These are phyloP conservation scores for Acacia pycnantha DNA, from an alignment of 331 rosid species.

Conservation along the genomic window DNA sequence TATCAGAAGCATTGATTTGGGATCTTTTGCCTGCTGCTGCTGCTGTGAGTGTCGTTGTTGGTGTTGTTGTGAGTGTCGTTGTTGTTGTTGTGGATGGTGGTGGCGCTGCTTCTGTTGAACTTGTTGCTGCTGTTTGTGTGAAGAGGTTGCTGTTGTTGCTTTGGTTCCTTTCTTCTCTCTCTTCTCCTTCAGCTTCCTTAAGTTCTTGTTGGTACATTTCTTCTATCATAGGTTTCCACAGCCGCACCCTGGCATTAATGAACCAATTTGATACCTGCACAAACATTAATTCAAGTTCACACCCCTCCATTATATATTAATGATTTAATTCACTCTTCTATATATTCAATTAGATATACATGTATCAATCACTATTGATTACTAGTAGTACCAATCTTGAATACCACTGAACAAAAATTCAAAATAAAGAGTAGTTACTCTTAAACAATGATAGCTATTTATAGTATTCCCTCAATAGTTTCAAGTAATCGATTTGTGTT, in stretches of 20 bases:
- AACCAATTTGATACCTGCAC: constrained; percentile 96
- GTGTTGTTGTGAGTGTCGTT: constrained; percentile 4
- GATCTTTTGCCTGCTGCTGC: constrained; percentile 49
- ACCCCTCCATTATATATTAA: background rate
- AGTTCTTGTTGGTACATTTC: constrained; percentile 98
- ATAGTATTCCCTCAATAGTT: too few relatives aligned
- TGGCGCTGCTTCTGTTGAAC: constrained; percentile 38
- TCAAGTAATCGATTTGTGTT: too few relatives aligned
- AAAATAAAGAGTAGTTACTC: background rate
- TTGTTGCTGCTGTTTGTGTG: constrained; percentile 53
- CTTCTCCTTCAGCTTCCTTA: constrained; percentile 54
- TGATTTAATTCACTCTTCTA: background rate
- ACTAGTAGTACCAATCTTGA: background rate
- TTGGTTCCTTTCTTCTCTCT: constrained; percentile 41
- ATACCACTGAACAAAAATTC: background rate
- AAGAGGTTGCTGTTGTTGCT: constrained; percentile 29
- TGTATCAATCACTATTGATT: background rate
- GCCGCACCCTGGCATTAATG: constrained; percentile 97
- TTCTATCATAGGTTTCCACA: constrained; percentile 99
- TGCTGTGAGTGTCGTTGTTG: constrained; percentile 13
- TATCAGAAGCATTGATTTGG: constrained; percentile 59
- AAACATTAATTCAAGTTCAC: constrained; percentile 28
- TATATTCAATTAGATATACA: background rate
- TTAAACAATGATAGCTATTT: too few relatives aligned
- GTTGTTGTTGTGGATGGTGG: constrained; percentile 30